Evolutionary conservation across 352 stramenopile genomes (phyloP), one percentile per base, ranked within the genome.

Genomic region (Pythium brachiatum): DNA sequence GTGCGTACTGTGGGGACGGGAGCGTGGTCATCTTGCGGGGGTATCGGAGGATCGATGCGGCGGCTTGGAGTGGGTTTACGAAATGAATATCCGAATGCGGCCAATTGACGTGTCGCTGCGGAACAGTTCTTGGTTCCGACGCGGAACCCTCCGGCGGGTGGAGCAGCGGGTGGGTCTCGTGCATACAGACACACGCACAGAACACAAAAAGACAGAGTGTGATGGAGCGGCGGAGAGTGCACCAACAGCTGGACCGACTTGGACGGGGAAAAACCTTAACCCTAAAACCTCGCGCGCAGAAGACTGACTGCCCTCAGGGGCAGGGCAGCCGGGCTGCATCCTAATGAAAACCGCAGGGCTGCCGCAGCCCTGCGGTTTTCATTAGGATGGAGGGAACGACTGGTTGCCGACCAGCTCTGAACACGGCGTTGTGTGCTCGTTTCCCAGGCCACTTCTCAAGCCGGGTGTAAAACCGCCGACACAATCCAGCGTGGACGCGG

Each of bases 1-100:
- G 51, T 20, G 54, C 41, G 68, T 75, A 78, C 53, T 53, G 48
- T 0, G 68, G 70, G 21, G 70, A 73, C n/a, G 66, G 51, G 18
- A 52, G 23, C 0, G 47, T 21, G n/a, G 51, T 15, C 23, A 41
- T 63, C 32, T 20, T 55, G 11, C 3, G 44, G 32, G 46, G 23
- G 38, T 32, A 26, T 23, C 31, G 25, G 25, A 34, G 54, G 32
- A 57, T 58, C 43, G 52, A 59, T 62, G 51, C 21, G 51, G 41
- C 9, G 53, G 41, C 52, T 69, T 65, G 56, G 36, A 21, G 39
- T 0, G 21, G 26, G 36, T 65, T 65, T 65, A 48, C 48, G 58
- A 62, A 64, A 63, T 63, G 62, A n/a, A n/a, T n/a, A 50, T 23
- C 32, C 15, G 20, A 7, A 23, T 25, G 26, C 7, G n/a, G 23